Base-by-base conservation (phyloP, 192 early-diverging fungal species). In the Rhizoclosmatium globosum region DNA sequence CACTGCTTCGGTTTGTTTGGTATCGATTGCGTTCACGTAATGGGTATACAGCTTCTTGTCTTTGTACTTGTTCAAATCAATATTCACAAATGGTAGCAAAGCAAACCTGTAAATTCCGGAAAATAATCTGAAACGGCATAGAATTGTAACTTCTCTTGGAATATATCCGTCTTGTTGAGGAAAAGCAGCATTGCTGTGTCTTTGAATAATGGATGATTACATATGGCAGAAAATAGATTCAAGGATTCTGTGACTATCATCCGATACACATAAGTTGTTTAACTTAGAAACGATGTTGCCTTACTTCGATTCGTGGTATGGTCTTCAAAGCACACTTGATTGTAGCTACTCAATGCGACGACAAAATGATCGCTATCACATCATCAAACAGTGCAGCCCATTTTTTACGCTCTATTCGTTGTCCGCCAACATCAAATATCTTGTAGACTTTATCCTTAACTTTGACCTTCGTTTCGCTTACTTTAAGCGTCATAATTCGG, bases 141-240 rank as follows among this genome's bases (percentile, higher is more conserved):
- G 21, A 84, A 79, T 3, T 76, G 68, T 13, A 91, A 76, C 66
- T 91, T 91, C 31, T 83, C 76, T 59, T 89, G 85, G 56, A 91
- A 84, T 41, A 91, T 82, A 68, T 91, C 90, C 41, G 90, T 91
- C 77, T 91, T 91, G 77, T 91, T 91, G 53, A 91, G 57, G 79
- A 91, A 91, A 41, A 91, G 57, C 15, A 92, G 92, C 60, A 92
- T 87, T 21, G 85, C 80, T 1, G 88, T 92, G 23, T 81, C 50
- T 13, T 58, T 57, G 67, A 83, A 81, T 31, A 91, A 81, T 17
- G 87, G 74, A 45, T 83, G 79, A 50, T 83, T 83, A 70, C 69
- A 73, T 19, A 83, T 83, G 17, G 70, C 42, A 3, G 64, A 21
- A 68, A 83, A 83, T 44, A 83, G 74, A 6, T 69, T 92, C 82